A percentile compares a stretch with the other conserved stretches of the same genome.
phyloP scores from a whole-genome alignment of 129 eudicot genomes.

The Flaveria sonorensis region DNA sequence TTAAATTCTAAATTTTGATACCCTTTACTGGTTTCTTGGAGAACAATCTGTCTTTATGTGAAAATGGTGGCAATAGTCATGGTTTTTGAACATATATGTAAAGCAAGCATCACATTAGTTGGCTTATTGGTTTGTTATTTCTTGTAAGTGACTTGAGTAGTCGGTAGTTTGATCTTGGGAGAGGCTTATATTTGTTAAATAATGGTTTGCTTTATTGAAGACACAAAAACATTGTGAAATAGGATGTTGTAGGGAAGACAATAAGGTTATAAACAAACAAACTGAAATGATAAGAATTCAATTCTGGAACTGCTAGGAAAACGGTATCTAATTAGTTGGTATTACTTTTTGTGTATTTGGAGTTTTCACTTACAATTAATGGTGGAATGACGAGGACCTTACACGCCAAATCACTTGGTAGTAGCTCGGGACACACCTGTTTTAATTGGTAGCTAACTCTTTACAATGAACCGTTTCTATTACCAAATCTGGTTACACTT shows the following conservation, averaged over 20 bases:
- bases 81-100: not conserved
- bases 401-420: not conserved
- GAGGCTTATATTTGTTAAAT: slow-evolving; percentile 15
- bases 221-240: not conserved
- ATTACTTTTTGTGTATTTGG: not conserved
- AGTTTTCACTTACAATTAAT: slow-evolving; percentile 10
- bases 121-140: not conserved
- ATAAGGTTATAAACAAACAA: not conserved
- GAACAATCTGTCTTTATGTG: not conserved
- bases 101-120: not conserved
- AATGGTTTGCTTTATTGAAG: not conserved
- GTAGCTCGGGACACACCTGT: not conserved
- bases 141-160: slow-evolving; percentile 13
- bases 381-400: slow-evolving; percentile 21
- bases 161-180: slow-evolving; percentile 3
- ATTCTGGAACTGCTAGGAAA: not conserved
- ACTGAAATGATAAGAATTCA: slow-evolving; percentile 7
- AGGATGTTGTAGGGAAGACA: not conserved
- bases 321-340: not conserved
- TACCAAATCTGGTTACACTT: not conserved
- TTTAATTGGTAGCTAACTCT: not conserved
- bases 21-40: slow-evolving; percentile 16
- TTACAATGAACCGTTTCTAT: not conserved
- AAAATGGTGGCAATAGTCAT: not conserved
- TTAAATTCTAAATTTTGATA: slow-evolving; percentile 12